Base-by-base conservation (phyloP, 1,284 basidiomycete species). In the Cutaneotrichosporon daszewskae region DNA sequence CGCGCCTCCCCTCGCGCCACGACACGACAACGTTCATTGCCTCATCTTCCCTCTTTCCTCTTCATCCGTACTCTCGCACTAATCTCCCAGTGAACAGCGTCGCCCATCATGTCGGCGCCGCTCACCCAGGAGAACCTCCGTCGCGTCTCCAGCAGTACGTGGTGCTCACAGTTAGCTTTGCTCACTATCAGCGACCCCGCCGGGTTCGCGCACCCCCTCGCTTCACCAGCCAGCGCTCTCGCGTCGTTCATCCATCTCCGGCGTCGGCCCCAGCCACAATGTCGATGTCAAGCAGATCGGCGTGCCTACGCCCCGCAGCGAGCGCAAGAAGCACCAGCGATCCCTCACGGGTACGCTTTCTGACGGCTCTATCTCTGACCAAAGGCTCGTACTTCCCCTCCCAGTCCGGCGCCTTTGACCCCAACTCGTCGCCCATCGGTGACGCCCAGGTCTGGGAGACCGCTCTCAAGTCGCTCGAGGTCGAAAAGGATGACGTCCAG, bases 351-450 rank as follows among this genome's bases (percentile, higher is more conserved):
- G 63, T 65, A 33, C 25, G 57, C n/a, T n/a, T n/a, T n/a, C n/a
- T n/a, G n/a, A n/a, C n/a, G n/a, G n/a, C n/a, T n/a, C n/a, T n/a
- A n/a, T n/a, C n/a, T n/a, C n/a, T n/a, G n/a, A n/a, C n/a, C 29
- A 14, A 45, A 63, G 67, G 67, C 14, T 69, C 67, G 5, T 69
- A 69, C 59, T 69, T 69, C 53, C 67, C 67, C 10, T 35, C 62
- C 28, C 58, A 60, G 59, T 78, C 78, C 31, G 85, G 87, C 51
- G 79, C 77, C 11, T 65, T 75, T 32, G 85, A 83, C 28, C 82
- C 85, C 59, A 84, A 87, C 61, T 83, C 83, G 65, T 90, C 87
- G 85, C 87, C 87, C 22, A 75, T 78, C 53, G 88, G 88, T 28
- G 85, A 91, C 31, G 85, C 90, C 64, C 72, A 76, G 47, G 77